A percentile compares a stretch with the other conserved stretches of the same genome.
phyloP scores from a whole-genome alignment of 352 stramenopile genomes.

The Phytophthora citricola region DNA sequence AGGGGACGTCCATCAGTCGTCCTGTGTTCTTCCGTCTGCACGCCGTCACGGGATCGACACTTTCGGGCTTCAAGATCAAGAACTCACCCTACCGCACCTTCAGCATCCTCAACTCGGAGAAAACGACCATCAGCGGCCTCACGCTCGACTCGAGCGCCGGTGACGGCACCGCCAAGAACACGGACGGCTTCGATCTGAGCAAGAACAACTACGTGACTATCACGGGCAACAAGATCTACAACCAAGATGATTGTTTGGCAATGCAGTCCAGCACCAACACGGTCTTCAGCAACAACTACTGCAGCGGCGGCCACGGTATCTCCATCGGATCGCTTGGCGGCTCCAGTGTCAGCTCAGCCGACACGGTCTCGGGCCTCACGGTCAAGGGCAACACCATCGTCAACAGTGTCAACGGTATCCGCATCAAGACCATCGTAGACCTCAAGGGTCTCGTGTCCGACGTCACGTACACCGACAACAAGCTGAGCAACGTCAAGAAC shows the following conservation, averaged over 20 bases:
- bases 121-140: constrained; percentile 33
- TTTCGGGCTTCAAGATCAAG: constrained; percentile 47
- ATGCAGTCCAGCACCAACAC: constrained; percentile 32
- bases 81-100: constrained; percentile 38
- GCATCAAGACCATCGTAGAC: constrained; percentile 22
- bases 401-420: constrained; percentile 6
- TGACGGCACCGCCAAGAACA: constrained; percentile 12
- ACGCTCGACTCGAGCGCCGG: constrained; percentile 25
- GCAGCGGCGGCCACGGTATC: constrained; percentile 32
- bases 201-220: constrained; percentile 37
- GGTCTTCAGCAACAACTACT: constrained; percentile 24
- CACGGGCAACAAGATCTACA: constrained; percentile 40
- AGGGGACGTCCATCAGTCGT: constrained; percentile 32
- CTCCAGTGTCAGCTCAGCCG: constrained; percentile 3
- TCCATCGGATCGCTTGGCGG: constrained; percentile 32
- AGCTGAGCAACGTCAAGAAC: constrained; percentile 19
- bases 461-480: constrained; percentile 23
- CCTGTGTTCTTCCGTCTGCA: constrained; percentile 44
- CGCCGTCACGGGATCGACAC: constrained; percentile 22
- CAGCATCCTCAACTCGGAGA: constrained; percentile 31
- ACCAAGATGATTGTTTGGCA: constrained; percentile 35
- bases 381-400: constrained; percentile 27
- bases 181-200: constrained; percentile 24
- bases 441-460: constrained; percentile 19
- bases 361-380: constrained; percentile 23